Evolutionary conservation across 2,329 filamentous ascomycete species (phyloP).

Genomic region (Diaporthe velutina): DNA sequence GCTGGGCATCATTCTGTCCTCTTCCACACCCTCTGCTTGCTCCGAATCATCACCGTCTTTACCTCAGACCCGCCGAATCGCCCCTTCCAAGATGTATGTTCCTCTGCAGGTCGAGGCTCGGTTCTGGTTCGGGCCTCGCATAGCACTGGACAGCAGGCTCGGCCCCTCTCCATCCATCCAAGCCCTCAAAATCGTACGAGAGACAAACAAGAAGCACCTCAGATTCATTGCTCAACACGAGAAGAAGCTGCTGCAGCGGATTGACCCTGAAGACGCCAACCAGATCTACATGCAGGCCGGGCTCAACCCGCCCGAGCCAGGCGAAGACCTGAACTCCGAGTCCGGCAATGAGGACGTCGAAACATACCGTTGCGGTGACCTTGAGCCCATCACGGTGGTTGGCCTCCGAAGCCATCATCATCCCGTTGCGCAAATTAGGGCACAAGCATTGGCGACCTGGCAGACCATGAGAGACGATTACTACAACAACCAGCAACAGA

Average conservation of each 20-base stretch:
- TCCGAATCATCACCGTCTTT: not conserved
- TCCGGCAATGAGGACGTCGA: not conserved
- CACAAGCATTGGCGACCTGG: slow-evolving; percentile 3
- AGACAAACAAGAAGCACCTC: slow-evolving; percentile 13
- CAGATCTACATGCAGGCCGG: slow-evolving; percentile 4
- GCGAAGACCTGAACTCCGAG: not conserved
- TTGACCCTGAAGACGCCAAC: not conserved
- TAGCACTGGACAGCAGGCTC: slow-evolving; percentile 2
- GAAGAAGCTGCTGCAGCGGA: not conserved
- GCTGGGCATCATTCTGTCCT: not conserved
- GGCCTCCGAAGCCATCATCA: slow-evolving; percentile 25
- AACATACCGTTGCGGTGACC: not conserved
- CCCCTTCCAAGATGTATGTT: slow-evolving; percentile 4
- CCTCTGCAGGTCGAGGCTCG: slow-evolving; percentile 9
- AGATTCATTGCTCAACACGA: slow-evolving; percentile 3
- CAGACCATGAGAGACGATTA: not conserved
- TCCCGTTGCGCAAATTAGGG: not conserved
- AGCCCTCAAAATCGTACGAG: slow-evolving; percentile 12
- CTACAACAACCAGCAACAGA: not conserved
- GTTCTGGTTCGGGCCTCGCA: not conserved
- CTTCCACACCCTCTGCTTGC: not conserved
- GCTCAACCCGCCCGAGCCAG: not conserved
- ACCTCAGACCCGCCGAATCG: not conserved
- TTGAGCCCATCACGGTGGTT: slow-evolving; percentile 1
- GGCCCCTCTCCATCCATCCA: slow-evolving; percentile 2